Base-by-base conservation (phyloP, 208 protist genomes). In the Novymonas esmeraldas region DNA sequence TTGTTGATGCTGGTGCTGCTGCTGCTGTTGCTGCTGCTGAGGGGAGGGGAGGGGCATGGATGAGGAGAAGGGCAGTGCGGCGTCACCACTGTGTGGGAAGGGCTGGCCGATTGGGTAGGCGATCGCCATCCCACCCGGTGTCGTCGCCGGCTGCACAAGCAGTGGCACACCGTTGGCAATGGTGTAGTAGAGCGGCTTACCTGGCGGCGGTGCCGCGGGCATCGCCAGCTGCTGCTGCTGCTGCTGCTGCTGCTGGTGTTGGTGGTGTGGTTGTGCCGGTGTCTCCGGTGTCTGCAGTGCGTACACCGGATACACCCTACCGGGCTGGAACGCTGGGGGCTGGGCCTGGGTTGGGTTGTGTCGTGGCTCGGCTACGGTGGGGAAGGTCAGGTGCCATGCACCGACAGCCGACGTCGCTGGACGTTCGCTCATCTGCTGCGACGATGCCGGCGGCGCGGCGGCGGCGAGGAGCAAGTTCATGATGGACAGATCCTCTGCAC, bases 111-210 rank as follows among this genome's bases (percentile, higher is more conserved):
- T 28, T 1, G 60, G 44, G 33, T 63, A 74, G 28, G 60, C 34
- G 20, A 74, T 58, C 31, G 59, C 59, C 16, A 74, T 28, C 14
- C 69, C 54, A 26, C 69, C 61, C 7, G 60, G 24, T n/a, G 52
- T 42, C 6, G 60, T 36, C 11, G 60, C 51, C 29, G 69, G 69
- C 60, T 74, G 69, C 26, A 74, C 44, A 48, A 68, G 36, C 42
- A 68, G 51, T 7, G 69, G 69, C 24, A 68, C 61, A 2, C 69
- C 54, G 28, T 59, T 74, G 6, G 60, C 60, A 31, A 74, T 56
- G 13, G 69, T 63, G 52, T 74, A 74, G 54, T 68, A 74, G 42
- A 74, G 33, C n/a, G 57, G 41, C 22, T 68, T 57, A n/a, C 45
- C 57, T 7, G 69, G 26, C 26, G 36, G 9, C 26, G 33, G 44